Evolutionary conservation across 2,329 filamentous ascomycete species (phyloP), one percentile per base, ranked within the genome.

Genomic region (Apiospora malaysiana): DNA sequence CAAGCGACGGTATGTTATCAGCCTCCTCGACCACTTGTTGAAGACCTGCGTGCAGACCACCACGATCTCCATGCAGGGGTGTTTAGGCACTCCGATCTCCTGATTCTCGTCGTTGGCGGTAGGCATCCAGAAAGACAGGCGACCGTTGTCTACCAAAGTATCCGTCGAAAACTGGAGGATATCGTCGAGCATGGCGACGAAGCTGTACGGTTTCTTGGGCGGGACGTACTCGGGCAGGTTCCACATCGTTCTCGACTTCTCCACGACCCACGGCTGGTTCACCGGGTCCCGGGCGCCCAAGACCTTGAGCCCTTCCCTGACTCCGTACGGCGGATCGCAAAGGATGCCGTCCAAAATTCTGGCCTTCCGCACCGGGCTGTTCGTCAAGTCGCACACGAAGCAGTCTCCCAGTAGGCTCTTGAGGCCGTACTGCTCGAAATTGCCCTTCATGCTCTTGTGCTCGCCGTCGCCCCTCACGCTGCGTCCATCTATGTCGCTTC

Each of bases 111-210:
- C 91, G 78, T 94, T 94, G 40, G 94, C 92, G 0, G 94, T 97
- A 0, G 96, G 96, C 93, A 98, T 97, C 96, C 96, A 99, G 85
- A 99, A 97, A 9, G 93, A 93, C 12, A 99, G 81, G 40, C 96
- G 87, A 0, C 94, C 96, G 73, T 90, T 83, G 69, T 94, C 91
- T 9, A 97, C 93, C 0, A 99, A 85, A 1, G 91, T 93, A 16
- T 88, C 85, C 0, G 91, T 88, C 6, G 94, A 91, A 78, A 99
- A 98, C 25, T 91, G 87, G 7, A 98, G 87, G 69, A 99, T 94
- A 79, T 98, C 94, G 77, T 94, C 91, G 25, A 98, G 87, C 90
- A 99, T 94, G 7, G 93, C 92, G 49, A 93, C 86, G 80, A 99
- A 98, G 75, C 94, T 94, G 81, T 99, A 99, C 0, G 95, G 94